A percentile compares a stretch with the other conserved stretches of the same genome.
These are phyloP conservation scores for Sordaria brevicollis DNA, from an alignment of 495 filamentous ascomycete species.

Conservation along the genomic window DNA sequence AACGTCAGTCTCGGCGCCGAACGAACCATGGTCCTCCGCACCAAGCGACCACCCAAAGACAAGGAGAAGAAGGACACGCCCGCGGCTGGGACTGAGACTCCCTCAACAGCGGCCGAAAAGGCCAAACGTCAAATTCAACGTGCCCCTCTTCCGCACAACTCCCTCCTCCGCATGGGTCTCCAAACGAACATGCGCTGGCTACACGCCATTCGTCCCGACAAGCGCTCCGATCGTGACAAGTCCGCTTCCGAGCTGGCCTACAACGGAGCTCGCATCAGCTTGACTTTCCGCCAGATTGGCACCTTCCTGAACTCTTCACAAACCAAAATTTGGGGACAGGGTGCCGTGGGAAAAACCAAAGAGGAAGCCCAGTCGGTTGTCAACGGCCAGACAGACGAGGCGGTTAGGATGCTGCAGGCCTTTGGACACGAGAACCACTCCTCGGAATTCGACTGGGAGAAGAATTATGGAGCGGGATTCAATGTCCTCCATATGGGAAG, in stretches of 20 bases:
- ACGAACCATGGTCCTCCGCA: slow-evolving; percentile 81
- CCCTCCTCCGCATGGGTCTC: slow-evolving; percentile 72
- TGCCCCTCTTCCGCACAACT: slow-evolving; percentile 75
- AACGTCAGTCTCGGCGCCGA: slow-evolving; percentile 90
- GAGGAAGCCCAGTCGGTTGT: slow-evolving; percentile 49
- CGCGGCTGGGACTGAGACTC: neutral
- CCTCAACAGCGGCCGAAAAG: neutral
- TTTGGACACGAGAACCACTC: slow-evolving; percentile 82
- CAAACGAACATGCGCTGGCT: slow-evolving; percentile 79
- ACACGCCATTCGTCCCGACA: slow-evolving; percentile 83
- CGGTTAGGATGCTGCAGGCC: slow-evolving; percentile 59
- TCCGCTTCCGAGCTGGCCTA: slow-evolving; percentile 58
- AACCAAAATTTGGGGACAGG: slow-evolving; percentile 80
- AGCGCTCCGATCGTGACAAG: slow-evolving; percentile 55
- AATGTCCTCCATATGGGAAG: slow-evolving; percentile 69
- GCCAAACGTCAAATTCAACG: slow-evolving; percentile 39
- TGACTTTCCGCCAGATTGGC: slow-evolving; percentile 86
- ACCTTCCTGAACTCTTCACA: slow-evolving; percentile 63
- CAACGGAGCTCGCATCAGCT: slow-evolving; percentile 69
- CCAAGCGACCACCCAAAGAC: slow-evolving; percentile 49
- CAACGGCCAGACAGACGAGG: slow-evolving; percentile 55
- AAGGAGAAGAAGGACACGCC: slow-evolving; percentile 4
- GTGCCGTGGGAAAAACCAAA: slow-evolving; percentile 58
- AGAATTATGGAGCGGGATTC: slow-evolving; percentile 69
- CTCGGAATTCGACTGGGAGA: slow-evolving; percentile 66